These are phyloP conservation scores for Fraxinus ornus DNA, from an alignment of 305 asterid genomes.

Conservation along the genomic window DNA sequence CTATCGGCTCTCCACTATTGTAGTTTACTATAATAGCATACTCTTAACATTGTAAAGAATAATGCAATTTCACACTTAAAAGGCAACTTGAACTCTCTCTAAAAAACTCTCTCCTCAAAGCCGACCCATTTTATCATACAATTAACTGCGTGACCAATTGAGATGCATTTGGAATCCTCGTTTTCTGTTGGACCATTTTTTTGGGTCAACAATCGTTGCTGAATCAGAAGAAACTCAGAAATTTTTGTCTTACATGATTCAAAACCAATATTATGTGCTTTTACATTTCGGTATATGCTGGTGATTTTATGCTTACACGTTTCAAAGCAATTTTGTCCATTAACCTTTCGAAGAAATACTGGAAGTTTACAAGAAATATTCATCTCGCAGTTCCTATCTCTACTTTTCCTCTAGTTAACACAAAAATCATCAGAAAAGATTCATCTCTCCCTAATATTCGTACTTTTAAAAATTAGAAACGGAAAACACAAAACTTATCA, in stretches of 20 bases:
- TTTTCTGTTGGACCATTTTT: too few relatives aligned
- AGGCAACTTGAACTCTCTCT: too few relatives aligned
- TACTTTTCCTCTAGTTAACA: not conserved
- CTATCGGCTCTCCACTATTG: too few relatives aligned
- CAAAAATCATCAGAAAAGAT: not conserved
- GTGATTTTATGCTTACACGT: not conserved
- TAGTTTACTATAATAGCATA: too few relatives aligned
- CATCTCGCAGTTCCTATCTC: not conserved
- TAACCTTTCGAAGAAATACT: not conserved
- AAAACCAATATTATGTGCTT: not conserved
- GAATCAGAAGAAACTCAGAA: slow-evolving; percentile 15
- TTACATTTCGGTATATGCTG: not conserved
- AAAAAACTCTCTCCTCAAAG: too few relatives aligned
- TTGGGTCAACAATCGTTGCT: slow-evolving; percentile 7
- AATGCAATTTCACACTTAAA: too few relatives aligned
- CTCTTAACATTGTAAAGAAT: too few relatives aligned
- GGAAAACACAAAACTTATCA: not conserved
- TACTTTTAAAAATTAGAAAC: not conserved
- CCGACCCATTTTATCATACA: too few relatives aligned
- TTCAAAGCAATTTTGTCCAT: not conserved
- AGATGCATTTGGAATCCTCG: too few relatives aligned
- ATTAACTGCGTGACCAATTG: too few relatives aligned
- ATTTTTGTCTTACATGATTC: not conserved
- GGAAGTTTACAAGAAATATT: not conserved
- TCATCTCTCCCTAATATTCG: not conserved